Evolutionary conservation across 345 rosid species (phyloP), one percentile per base, ranked within the genome.

Genomic region (Geranium rotundifolium): DNA sequence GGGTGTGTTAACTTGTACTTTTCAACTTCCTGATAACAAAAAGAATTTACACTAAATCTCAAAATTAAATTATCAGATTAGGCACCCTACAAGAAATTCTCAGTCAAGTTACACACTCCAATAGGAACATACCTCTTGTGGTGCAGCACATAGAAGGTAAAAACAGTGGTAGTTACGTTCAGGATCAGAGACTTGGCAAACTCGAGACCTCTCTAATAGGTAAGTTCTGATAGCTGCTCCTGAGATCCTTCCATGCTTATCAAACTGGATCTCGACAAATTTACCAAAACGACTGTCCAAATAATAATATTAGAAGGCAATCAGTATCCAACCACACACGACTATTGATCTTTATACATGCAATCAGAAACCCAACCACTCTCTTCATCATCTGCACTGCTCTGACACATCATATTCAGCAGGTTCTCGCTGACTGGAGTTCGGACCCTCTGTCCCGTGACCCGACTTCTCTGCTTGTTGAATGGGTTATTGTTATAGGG

Each of bases 181-280:
- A 0, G 98, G 98, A 69, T 79, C 83, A 54, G 90, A 85, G 65
- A 91, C 60, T 76, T 91, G 98, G 73, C 98, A 91, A 73, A 91
- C 98, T 56, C 98, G 91, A 71, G 98, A 88, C 64, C 98, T 85
- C 77, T 91, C 98, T 29, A 91, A 65, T 67, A 91, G 91, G 77
- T 91, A 91, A 57, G 98, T 91, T 75, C 98, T 78, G 52, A 91
- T 81, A 67, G 98, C 98, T 59, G 98, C 98, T 70, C 98, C 98
- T 14, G 98, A 91, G 66, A 91, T 91, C 79, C 96, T 86, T 72
- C 98, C 96, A 39, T 85, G 84, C 82, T 88, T 91, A 72, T 91
- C 98, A 68, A 91, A 91, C 78, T 91, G 96, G 68, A 91, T 88
- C 82, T 91, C 98, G 52, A 91, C 96, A 72, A 91, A 91, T 73